A percentile compares a stretch with the other conserved stretches of the same genome.
Conservation (phyloP, 2,329 filamentous ascomycete species). For the Fusarium protoensiforme region DNA sequence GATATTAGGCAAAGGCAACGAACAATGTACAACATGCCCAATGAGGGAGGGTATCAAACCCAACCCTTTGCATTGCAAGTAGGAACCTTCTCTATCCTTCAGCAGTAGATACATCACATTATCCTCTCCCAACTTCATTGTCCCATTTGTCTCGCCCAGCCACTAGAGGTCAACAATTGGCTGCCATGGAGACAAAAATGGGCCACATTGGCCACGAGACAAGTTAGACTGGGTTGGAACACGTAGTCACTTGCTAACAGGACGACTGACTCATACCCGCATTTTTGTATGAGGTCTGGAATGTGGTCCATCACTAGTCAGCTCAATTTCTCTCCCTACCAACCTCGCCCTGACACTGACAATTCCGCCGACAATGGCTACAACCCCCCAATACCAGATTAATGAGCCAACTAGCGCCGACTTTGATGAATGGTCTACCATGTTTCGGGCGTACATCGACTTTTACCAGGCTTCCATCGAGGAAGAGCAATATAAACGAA, state of each 20-base stretch:
- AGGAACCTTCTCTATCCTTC: not conserved
- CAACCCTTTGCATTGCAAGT: not conserved
- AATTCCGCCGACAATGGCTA: constrained; percentile 3
- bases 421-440: constrained; percentile 20
- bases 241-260: not conserved
- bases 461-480: constrained; percentile 23
- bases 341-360: not conserved
- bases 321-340: not conserved
- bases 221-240: not conserved
- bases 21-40: not conserved
- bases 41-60: too few species aligned
- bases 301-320: not conserved
- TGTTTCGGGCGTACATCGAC: constrained; percentile 27
- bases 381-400: constrained; percentile 3
- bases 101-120: not conserved
- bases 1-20: not conserved
- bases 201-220: not conserved
- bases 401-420: constrained; percentile 6
- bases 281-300: not conserved
- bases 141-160: not conserved
- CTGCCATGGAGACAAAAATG: not conserved
- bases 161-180: not conserved
- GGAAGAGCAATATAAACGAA: constrained; percentile 16
- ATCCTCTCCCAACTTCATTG: not conserved
- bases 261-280: not conserved